Evolutionary conservation across 306 rosid species (phyloP).

Genomic region (Dalbergia cultrata): DNA sequence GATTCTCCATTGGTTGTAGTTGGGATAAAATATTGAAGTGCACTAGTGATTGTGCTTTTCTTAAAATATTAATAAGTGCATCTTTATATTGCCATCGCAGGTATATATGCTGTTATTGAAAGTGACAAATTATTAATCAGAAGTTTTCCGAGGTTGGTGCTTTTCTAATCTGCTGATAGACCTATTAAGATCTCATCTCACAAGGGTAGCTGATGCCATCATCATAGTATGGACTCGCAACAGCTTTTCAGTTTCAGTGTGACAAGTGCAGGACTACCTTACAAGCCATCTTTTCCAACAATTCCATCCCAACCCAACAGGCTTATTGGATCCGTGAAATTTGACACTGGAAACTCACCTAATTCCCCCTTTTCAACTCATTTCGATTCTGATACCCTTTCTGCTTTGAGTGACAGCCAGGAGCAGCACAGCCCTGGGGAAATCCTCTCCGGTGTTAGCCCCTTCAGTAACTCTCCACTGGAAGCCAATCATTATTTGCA

Average conservation of each 20-base stretch:
- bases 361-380: slow-evolving; percentile 65
- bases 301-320: slow-evolving; percentile 64
- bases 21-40: slow-evolving; percentile 3
- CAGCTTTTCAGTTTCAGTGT: slow-evolving; percentile 63
- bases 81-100: slow-evolving; percentile 58
- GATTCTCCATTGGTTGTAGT: not conserved
- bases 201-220: slow-evolving; percentile 55
- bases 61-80: slow-evolving; percentile 21
- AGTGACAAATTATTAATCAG: slow-evolving; percentile 22
- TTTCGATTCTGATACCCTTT: slow-evolving; percentile 68
- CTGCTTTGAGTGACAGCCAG: slow-evolving; percentile 66
- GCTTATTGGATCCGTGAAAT: slow-evolving; percentile 69
- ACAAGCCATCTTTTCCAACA: slow-evolving; percentile 63
- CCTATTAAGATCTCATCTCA: slow-evolving; percentile 14
- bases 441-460: slow-evolving; percentile 66
- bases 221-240: slow-evolving; percentile 78
- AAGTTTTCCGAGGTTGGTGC: slow-evolving; percentile 33
- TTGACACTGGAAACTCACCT: slow-evolving; percentile 73
- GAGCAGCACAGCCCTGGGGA: slow-evolving; percentile 73
- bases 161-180: slow-evolving; percentile 30
- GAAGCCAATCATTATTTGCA: slow-evolving; percentile 60
- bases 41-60: slow-evolving; percentile 6
- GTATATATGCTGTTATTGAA: slow-evolving; percentile 35
- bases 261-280: slow-evolving; percentile 65
- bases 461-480: slow-evolving; percentile 61